Conservation (phyloP, 441 rosid genomes). For the Gossypium trilobum region DNA sequence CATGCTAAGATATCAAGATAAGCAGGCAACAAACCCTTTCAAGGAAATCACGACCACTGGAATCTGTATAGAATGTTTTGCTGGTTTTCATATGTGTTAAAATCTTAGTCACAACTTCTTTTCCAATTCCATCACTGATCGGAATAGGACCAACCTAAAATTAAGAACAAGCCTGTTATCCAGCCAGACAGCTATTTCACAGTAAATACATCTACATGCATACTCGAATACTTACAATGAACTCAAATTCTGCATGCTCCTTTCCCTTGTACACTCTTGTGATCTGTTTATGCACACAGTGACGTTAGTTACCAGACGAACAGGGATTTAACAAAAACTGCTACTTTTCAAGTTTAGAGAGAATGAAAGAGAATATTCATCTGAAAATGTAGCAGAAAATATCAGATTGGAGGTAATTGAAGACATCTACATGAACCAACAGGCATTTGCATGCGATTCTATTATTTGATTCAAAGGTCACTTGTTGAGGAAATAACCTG, state of each 20-base stretch:
- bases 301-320: background rate
- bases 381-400: background rate
- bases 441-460: background rate
- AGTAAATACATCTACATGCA: background rate
- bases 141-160: slow-evolving; percentile 51
- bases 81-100: slow-evolving; percentile 29
- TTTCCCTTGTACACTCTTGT: slow-evolving; percentile 42
- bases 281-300: slow-evolving; percentile 22
- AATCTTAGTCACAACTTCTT: slow-evolving; percentile 38
- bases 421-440: background rate
- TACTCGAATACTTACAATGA: slow-evolving; percentile 28
- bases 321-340: background rate
- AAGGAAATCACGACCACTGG: slow-evolving; percentile 45
- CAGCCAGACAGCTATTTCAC: background rate
- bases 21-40: slow-evolving; percentile 31
- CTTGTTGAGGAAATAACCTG: slow-evolving; percentile 28
- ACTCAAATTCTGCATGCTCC: slow-evolving; percentile 45
- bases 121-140: slow-evolving; percentile 33
- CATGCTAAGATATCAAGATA: background rate
- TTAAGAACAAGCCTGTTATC: background rate
- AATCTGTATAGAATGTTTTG: slow-evolving; percentile 43
- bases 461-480: background rate
- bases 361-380: background rate
- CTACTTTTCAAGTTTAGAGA: slow-evolving; percentile 1
- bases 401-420: background rate